Evolutionary conservation across 108 stramenopile species (phyloP), one percentile per base, ranked within the genome.

Genomic region (Poteriospumella lacustris): DNA sequence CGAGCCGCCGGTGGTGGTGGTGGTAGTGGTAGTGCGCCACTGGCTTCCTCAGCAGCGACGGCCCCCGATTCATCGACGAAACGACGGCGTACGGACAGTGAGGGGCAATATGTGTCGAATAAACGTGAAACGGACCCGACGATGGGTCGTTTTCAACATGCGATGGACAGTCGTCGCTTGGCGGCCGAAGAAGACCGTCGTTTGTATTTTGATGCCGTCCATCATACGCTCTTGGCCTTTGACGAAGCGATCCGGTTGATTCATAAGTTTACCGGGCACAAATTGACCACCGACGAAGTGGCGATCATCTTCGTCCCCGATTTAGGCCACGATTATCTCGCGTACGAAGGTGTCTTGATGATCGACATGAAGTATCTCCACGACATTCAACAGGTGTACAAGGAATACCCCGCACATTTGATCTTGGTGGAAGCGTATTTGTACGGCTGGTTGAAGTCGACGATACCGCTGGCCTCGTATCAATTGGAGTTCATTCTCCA

Each of bases 391-490:
- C 3, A 24, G 28, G 36, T 73, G 5, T 73, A 73, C 31, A 39
- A 33, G 41, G 70, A 73, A 56, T 33, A 24, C 9, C 36, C 70
- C 28, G 9, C 40, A 28, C 70, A 73, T 56, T 56, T 73, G 3
- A 38, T 28, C 5, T 31, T 73, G 5, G 5, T 73, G 41, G 9
- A 36, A 34, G 41, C 40, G 9, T 73, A 73, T 73, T 38, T 73
- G 36, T 73, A 73, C 42, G 15, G 31, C 42, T 73, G 70, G 70
- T 73, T 73, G 15, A 5, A 38, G 3, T 12, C 9, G 5, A 33
- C 70, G 28, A 28, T 73, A 56, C 41, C 28, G 3, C 28, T 73
- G 12, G 70, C 12, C 42, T 73, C 70, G 26, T 73, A 73, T 56
- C 26, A 73, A 42, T 42, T 28, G 26, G 70, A 73, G 41, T 73